Evolutionary conservation across 1,284 basidiomycete genomes (phyloP).

Genomic region (Ustilago sp.): DNA sequence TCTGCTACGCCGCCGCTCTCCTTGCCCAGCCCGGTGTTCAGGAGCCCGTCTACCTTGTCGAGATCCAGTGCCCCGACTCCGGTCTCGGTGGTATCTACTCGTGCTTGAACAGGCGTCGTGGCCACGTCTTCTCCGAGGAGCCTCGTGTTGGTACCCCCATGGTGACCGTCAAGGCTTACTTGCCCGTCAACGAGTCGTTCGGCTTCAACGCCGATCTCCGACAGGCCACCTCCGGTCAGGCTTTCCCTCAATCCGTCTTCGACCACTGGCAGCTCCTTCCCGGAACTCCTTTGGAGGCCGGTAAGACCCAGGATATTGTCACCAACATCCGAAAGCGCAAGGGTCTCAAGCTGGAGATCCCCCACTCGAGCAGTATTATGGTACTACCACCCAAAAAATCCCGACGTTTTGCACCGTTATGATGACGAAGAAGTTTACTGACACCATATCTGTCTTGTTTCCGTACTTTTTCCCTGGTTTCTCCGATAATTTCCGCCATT

Average conservation of each 20-base stretch:
- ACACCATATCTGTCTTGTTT: background rate
- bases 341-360: conserved; percentile 75
- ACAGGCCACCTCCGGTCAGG: conserved; percentile 92
- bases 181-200: conserved; percentile 97
- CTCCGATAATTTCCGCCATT: background rate
- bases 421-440: background rate
- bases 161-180: conserved; percentile 99
- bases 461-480: background rate
- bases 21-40: conserved; percentile 92
- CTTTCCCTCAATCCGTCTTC: conserved; percentile 96
- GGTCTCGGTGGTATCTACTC: conserved; percentile 98
- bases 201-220: conserved; percentile 98
- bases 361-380: conserved; percentile 55
- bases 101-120: conserved; percentile 94
- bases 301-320: conserved; percentile 90
- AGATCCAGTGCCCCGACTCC: conserved; percentile 98
- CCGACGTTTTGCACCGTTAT: background rate
- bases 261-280: conserved; percentile 77
- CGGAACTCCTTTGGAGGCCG: conserved; percentile 76
- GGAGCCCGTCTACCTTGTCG: conserved; percentile 97
- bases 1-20: conserved; percentile 93
- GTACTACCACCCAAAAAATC: conserved; percentile 9
- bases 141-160: conserved; percentile 97
- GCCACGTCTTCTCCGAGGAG: conserved; percentile 97
- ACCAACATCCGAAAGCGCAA: conserved; percentile 86